Evolutionary conservation across 768 basidiomycete species (phyloP).

Genomic region (Peribolospora kevripleyi): DNA sequence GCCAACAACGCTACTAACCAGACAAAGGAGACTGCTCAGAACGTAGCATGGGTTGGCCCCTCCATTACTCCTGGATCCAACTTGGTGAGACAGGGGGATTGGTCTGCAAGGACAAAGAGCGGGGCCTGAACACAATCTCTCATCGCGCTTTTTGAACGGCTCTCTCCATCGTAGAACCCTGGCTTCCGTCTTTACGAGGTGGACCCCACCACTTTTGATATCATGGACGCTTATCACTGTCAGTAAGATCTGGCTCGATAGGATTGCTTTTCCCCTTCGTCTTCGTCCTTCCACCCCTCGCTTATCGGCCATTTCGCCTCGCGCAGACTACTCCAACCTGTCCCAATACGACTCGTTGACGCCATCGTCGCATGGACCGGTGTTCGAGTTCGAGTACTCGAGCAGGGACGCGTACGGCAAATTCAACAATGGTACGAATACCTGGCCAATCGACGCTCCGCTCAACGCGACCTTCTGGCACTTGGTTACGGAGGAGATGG

Average conservation of each 20-base stretch:
- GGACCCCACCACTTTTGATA: conserved; percentile 40
- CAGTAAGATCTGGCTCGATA: conserved; percentile 9
- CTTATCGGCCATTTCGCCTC: conserved; percentile 22
- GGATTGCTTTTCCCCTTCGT: not conserved
- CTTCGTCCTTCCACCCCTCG: not conserved
- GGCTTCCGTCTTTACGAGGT: conserved; percentile 38
- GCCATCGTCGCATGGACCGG: conserved; percentile 18
- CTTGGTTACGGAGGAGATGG: conserved; percentile 32
- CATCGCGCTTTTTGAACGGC: too few relatives aligned
- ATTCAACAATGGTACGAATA: conserved; percentile 11
- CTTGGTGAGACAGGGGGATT: too few relatives aligned
- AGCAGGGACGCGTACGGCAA: conserved; percentile 31
- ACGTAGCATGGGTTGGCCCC: too few relatives aligned
- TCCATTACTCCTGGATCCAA: too few relatives aligned
- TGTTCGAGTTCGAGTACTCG: conserved; percentile 24
- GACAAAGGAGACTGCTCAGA: too few relatives aligned
- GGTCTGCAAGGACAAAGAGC: too few relatives aligned
- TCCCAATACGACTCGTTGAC: conserved; percentile 6
- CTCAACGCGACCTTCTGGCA: conserved; percentile 38
- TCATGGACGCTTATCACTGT: conserved; percentile 38
- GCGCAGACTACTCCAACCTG: conserved; percentile 29
- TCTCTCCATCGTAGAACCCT: conserved; percentile 19
- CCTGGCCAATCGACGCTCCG: conserved; percentile 18
- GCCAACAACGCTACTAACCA: too few relatives aligned
- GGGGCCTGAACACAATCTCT: too few relatives aligned